Evolutionary conservation across 148 eudicot genomes (phyloP), one percentile per base, ranked within the genome.

Genomic region (Vaccinium darrowii): DNA sequence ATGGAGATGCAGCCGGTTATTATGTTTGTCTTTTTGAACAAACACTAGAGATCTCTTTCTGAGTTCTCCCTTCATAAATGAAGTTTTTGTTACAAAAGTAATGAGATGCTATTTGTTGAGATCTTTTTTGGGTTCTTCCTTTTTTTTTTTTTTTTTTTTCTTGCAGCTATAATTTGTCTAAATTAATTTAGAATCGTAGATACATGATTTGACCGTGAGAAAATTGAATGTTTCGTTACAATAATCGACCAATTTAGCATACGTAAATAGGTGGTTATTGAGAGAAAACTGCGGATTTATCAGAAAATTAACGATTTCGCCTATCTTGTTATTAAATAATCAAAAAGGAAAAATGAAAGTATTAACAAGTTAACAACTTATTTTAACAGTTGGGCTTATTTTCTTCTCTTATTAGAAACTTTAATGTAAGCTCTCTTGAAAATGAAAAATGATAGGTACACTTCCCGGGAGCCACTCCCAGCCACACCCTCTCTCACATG

Each of bases 11-110:
- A 69, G 74, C 39, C 39, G 12, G 58, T 50, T 67, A 43, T 33
- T 47, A 63, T 72, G 83, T 81, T 81, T 47, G 39, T 63, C 76
- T 2, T 13, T 51, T 4, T 81, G 74, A 49, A 19, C 72, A 39
- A 80, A 80, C 52, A n/a, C 50, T 9, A 36, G 69, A 58, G 50
- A 30, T 57, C 52, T 80, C 72, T 60, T 27, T 13, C 15, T 33
- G 72, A 80, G 83, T 60, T 80, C 69, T 80, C 72, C 67, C 53
- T 21, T 60, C 25, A 80, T 54, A 53, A 78, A 27, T 53, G 27
- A 25, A 6, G 27, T 51, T 77, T 14, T 76, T 43, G 27, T 49
- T 76, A 21, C 21, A 49, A 11, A n/a, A 43, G 54, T 27, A 4
- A 76, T 76, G 30, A 49, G 56, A 76, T 51, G 80, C 14, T 78